Percentiles rank a stretch among this genome's conserved stretches.
Conservation (phyloP, 1,284 basidiomycete genomes). For the Leccinum pachyderme region DNA sequence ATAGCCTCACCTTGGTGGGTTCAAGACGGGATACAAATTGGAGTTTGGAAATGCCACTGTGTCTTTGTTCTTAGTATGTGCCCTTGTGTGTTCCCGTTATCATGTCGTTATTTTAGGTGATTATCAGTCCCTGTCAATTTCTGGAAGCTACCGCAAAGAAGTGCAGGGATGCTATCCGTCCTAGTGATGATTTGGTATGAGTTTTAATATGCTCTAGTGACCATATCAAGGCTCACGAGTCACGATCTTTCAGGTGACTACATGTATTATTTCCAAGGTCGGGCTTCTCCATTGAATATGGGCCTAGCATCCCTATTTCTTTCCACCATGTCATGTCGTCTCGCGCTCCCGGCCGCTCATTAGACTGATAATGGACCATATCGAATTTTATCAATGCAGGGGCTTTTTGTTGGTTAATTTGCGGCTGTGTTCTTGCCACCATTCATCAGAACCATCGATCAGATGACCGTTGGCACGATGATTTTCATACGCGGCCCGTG, state of each 20-base stretch:
- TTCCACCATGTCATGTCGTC: slow-evolving; percentile 20
- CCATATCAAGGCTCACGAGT: slow-evolving; percentile 13
- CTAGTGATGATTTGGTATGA: neutral
- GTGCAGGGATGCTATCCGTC: neutral
- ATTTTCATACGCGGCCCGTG: slow-evolving; percentile 13
- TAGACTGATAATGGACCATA: too few species aligned
- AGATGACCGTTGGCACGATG: slow-evolving; percentile 30
- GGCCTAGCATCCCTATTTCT: slow-evolving; percentile 22
- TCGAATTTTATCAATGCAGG: slow-evolving; percentile 36
- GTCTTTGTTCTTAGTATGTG: neutral
- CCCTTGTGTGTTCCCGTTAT: neutral
- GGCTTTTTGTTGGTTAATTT: slow-evolving; percentile 40
- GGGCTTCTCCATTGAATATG: slow-evolving; percentile 23
- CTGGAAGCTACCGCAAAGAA: neutral
- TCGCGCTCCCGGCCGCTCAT: slow-evolving; percentile 37
- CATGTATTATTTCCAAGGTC: slow-evolving; percentile 29
- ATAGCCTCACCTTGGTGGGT: too few species aligned
- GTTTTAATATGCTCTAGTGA: too few species aligned
- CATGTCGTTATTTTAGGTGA: neutral
- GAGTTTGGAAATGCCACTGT: too few species aligned
- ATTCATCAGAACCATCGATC: slow-evolving; percentile 40
- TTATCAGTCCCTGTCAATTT: neutral
- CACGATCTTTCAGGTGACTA: slow-evolving; percentile 18
- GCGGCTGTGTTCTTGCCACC: slow-evolving; percentile 36
- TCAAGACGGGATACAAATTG: too few species aligned